Percentiles rank a stretch among this genome's conserved stretches.
These are phyloP conservation scores for Aspergillus funiculosus DNA, from an alignment of 495 filamentous ascomycete genomes.

Conservation along the genomic window DNA sequence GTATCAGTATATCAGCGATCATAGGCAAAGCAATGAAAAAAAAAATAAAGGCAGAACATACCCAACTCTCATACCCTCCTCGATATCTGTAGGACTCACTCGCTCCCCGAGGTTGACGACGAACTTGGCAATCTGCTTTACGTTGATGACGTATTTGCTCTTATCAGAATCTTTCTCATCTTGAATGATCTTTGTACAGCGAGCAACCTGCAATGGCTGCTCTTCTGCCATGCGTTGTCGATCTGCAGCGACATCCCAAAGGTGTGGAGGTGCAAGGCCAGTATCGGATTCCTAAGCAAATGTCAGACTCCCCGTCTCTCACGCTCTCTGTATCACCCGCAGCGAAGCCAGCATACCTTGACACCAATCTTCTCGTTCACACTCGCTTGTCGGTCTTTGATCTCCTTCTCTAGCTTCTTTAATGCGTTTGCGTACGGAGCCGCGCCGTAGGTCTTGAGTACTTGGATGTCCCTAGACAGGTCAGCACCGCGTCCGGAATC, in stretches of 20 bases:
- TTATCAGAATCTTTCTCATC: constrained; percentile 96
- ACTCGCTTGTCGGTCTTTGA: constrained; percentile 93
- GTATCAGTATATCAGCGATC: constrained; percentile 17
- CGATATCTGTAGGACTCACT: constrained; percentile 96
- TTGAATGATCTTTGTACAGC: constrained; percentile 98
- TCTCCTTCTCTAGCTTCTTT: constrained; percentile 95
- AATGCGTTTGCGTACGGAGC: constrained; percentile 88
- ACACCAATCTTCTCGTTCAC: constrained; percentile 97
- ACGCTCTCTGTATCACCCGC: constrained; percentile 1
- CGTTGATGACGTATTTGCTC: constrained; percentile 99
- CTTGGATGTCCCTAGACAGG: constrained; percentile 99
- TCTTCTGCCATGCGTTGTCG: constrained; percentile 97
- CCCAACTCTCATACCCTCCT: constrained; percentile 97
- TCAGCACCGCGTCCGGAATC: constrained; percentile 25
- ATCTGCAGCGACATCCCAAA: constrained; percentile 98
- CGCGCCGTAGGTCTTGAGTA: constrained; percentile 97
- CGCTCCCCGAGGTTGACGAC: constrained; percentile 97
- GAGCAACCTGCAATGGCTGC: constrained; percentile 93
- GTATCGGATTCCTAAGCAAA: constrained; percentile 88
- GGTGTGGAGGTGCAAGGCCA: constrained; percentile 92
- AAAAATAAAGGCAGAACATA: constrained; percentile 31
- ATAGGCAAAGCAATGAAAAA: background rate
- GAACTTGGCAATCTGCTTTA: constrained; percentile 99
- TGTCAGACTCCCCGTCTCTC: constrained; percentile 23
- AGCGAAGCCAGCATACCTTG: constrained; percentile 42